Conservation (phyloP, 2,329 filamentous ascomycete genomes). For the Achaetomium macrosporum region DNA sequence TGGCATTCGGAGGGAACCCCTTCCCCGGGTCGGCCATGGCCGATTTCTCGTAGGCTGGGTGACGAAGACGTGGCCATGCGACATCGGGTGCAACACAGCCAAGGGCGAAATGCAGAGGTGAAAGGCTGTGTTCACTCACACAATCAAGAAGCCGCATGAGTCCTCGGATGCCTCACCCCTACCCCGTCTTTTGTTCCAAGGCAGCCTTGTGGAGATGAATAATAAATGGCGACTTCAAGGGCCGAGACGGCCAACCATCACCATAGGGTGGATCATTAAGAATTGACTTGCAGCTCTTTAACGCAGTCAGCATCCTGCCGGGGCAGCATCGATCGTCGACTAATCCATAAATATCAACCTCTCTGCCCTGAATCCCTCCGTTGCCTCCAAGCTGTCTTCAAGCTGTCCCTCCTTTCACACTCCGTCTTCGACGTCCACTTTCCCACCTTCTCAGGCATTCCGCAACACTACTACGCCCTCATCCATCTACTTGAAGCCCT, state of each 20-base stretch:
- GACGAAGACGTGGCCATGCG: not conserved
- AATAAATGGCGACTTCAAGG: not conserved
- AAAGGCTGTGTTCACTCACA: not conserved
- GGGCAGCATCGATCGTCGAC: not conserved
- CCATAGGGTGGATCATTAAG: not conserved
- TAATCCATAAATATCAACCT: slow-evolving; percentile 1
- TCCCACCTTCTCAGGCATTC: not conserved
- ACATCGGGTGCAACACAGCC: not conserved
- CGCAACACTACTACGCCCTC: slow-evolving; percentile 1
- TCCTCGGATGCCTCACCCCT: not conserved
- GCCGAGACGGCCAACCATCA: not conserved
- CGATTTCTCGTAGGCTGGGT: not conserved
- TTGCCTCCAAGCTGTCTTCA: slow-evolving; percentile 4
- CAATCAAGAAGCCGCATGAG: not conserved
- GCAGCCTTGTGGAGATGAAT: not conserved
- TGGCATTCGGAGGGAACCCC: too few species aligned
- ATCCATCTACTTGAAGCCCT: not conserved
- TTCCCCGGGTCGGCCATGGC: too few species aligned
- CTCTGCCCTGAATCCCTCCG: not conserved
- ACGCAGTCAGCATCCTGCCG: slow-evolving; percentile 5
- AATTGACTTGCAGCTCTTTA: not conserved
- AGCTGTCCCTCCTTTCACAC: slow-evolving; percentile 1
- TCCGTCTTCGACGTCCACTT: not conserved
- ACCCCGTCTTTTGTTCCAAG: too few species aligned
- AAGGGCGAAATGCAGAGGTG: not conserved